Conservation (phyloP, 805 yeast genomes). For the Scheffersomyces coipomensis region DNA sequence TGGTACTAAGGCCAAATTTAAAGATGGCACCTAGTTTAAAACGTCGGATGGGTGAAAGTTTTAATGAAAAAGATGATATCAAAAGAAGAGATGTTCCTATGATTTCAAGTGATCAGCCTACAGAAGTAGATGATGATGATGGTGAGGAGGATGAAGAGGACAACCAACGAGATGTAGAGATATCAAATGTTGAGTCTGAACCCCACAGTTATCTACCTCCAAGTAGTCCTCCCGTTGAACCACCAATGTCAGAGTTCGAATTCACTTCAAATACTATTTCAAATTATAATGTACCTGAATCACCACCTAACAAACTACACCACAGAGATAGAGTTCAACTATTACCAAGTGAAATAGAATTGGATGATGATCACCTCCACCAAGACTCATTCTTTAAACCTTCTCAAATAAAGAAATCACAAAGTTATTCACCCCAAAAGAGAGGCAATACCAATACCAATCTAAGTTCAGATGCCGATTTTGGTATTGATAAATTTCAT, state of each 20-base stretch:
- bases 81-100: constrained; percentile 29
- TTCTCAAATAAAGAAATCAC: neutral
- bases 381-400: neutral
- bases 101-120: constrained; percentile 14
- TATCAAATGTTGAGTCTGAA: neutral
- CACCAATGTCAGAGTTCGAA: constrained; percentile 31
- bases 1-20: constrained; percentile 16
- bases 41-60: constrained; percentile 42
- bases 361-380: neutral
- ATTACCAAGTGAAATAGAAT: constrained; percentile 12
- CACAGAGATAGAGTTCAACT: constrained; percentile 8
- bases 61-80: constrained; percentile 40
- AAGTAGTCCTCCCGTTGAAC: constrained; percentile 40
- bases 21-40: constrained; percentile 31
- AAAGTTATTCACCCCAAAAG: neutral
- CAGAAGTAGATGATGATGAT: constrained; percentile 15
- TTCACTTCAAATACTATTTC: constrained; percentile 18
- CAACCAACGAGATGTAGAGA: constrained; percentile 1
- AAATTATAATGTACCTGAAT: constrained; percentile 21
- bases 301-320: constrained; percentile 15
- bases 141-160: constrained; percentile 11
- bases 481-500: constrained; percentile 52
- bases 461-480: constrained; percentile 40
- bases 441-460: neutral
- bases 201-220: constrained; percentile 18